Conservation (phyloP, 176 grass and related monocot species). For the Thinopyrum elongatum region DNA sequence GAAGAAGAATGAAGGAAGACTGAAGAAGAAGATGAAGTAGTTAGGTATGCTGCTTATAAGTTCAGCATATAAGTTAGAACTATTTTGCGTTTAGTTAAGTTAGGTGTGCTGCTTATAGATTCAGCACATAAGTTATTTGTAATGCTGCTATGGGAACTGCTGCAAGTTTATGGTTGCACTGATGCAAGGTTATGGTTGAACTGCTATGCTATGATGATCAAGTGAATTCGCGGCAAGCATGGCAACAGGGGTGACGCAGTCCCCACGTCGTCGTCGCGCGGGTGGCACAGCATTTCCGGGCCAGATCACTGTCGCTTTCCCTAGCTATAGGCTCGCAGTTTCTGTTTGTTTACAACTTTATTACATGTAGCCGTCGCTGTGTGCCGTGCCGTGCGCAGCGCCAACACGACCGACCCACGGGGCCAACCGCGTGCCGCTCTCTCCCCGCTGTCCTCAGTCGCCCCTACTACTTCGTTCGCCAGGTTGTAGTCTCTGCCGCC, state of each 20-base stretch:
- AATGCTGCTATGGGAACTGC: too few species aligned
- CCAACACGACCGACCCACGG: slow-evolving; percentile 36
- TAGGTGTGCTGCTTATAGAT: too few species aligned
- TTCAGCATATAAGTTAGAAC: too few species aligned
- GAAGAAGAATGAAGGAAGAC: too few species aligned
- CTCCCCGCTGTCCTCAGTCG: background rate
- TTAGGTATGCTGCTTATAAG: too few species aligned
- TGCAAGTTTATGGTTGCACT: too few species aligned
- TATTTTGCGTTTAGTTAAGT: too few species aligned
- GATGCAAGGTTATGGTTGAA: too few species aligned
- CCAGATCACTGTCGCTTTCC: slow-evolving; percentile 32
- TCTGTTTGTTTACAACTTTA: slow-evolving; percentile 16
- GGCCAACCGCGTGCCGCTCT: slow-evolving; percentile 42
- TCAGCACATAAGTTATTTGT: too few species aligned
- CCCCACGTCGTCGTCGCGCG: slow-evolving; percentile 29
- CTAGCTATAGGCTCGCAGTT: background rate
- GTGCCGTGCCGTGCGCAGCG: background rate
- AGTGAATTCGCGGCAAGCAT: background rate
- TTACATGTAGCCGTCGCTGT: background rate
- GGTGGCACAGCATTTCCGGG: slow-evolving; percentile 25
- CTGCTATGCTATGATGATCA: too few species aligned
- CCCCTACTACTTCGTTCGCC: slow-evolving; percentile 11
- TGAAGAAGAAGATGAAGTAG: too few species aligned
- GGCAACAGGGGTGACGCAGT: slow-evolving; percentile 32
- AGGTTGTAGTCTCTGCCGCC: background rate